Conservation (phyloP, 805 yeast species). For the Myxozyma sirexii region DNA sequence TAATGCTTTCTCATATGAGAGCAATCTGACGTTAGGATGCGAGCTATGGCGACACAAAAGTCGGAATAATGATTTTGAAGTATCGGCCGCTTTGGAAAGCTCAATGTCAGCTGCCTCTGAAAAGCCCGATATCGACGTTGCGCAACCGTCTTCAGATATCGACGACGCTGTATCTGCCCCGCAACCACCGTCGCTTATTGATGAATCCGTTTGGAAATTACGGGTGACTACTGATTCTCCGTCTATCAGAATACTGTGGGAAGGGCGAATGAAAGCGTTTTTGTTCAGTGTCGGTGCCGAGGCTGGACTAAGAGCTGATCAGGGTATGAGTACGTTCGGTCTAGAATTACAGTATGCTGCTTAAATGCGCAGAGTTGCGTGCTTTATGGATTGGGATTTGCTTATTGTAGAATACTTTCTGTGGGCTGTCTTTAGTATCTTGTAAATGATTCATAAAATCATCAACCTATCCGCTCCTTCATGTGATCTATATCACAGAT, state of each 20-base stretch:
- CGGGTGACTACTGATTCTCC: constrained; percentile 50
- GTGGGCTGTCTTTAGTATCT: too few relatives aligned
- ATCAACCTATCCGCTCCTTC: too few relatives aligned
- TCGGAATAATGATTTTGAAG: not conserved
- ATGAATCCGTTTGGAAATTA: constrained; percentile 25
- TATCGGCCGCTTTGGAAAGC: not conserved
- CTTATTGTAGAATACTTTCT: too few relatives aligned
- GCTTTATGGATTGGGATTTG: too few relatives aligned
- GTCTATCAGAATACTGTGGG: constrained; percentile 75
- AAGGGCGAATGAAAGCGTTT: constrained; percentile 80
- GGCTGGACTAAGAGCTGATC: constrained; percentile 51
- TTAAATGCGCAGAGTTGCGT: constrained; percentile 35
- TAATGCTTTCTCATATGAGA: constrained; percentile 85
- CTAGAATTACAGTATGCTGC: constrained; percentile 65
- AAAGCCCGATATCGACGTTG: not conserved
- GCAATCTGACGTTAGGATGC: constrained; percentile 82
- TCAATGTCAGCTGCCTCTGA: not conserved
- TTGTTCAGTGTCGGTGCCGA: constrained; percentile 73
- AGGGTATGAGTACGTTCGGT: constrained; percentile 56
- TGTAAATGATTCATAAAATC: too few relatives aligned
- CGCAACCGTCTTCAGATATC: too few relatives aligned
- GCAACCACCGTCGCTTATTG: not conserved
- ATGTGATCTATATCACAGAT: too few relatives aligned
- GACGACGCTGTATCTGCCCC: not conserved
- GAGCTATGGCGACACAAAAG: constrained; percentile 60